Conservation (phyloP, 129 eudicot genomes). For the Logfia minima region DNA sequence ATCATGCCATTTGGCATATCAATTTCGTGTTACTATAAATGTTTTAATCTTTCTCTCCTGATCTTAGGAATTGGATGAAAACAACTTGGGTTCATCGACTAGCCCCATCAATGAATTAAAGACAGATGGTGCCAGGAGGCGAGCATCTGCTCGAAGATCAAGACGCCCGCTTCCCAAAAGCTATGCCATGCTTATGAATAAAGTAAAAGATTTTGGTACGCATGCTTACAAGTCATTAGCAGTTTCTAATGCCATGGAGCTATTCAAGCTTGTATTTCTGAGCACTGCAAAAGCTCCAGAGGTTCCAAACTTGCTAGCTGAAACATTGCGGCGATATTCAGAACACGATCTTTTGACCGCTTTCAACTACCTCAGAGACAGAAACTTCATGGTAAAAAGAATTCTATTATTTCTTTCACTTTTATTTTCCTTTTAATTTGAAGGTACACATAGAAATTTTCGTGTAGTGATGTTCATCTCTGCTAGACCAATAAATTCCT, state of each 20-base stretch:
- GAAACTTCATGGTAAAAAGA: constrained; percentile 66
- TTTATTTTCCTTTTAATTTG: neutral
- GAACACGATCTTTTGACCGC: constrained; percentile 94
- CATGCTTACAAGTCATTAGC: constrained; percentile 68
- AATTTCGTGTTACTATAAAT: neutral
- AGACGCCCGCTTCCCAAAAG: constrained; percentile 45
- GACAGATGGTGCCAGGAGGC: constrained; percentile 30
- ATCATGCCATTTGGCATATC: neutral
- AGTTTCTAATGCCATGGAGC: constrained; percentile 88
- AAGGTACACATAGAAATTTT: neutral
- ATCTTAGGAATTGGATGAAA: constrained; percentile 26
- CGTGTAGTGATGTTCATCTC: neutral
- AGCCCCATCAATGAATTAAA: constrained; percentile 34
- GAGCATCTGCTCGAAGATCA: constrained; percentile 43
- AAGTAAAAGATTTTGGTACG: constrained; percentile 34
- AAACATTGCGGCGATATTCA: constrained; percentile 81
- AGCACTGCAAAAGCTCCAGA: constrained; percentile 51
- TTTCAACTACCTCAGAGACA: constrained; percentile 78
- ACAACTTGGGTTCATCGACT: constrained; percentile 32
- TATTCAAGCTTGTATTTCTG: constrained; percentile 83
- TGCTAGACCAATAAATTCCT: neutral
- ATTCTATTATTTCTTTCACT: neutral
- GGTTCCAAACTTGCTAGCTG: constrained; percentile 66
- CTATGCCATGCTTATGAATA: constrained; percentile 48
- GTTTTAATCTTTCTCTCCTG: neutral